phyloP scores from a whole-genome alignment of 306 rosid genomes.

The Carpinus fangiana region DNA sequence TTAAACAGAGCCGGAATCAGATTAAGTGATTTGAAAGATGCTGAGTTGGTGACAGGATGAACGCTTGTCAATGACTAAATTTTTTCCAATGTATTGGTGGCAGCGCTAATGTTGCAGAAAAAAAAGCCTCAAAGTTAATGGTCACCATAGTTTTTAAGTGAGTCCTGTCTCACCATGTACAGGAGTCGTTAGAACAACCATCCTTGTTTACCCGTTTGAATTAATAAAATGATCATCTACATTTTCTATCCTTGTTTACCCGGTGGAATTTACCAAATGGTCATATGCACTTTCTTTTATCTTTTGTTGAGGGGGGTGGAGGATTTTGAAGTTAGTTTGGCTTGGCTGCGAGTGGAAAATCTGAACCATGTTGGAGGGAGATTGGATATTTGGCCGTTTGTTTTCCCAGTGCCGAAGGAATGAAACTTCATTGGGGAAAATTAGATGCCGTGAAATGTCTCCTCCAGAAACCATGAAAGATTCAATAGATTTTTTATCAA shows the following conservation, averaged over 20 bases:
- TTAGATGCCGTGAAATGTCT: neutral
- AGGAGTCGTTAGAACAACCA: neutral
- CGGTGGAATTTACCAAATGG: neutral
- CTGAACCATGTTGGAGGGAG: neutral
- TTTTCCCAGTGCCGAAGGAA: neutral
- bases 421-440: neutral
- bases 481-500: neutral
- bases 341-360: neutral
- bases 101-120: neutral
- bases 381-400: neutral
- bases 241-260: neutral
- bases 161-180: neutral
- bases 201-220: neutral
- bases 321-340: slow-evolving; percentile 11
- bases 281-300: neutral
- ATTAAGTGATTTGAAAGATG: slow-evolving; percentile 13
- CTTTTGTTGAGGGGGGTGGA: neutral
- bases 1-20: slow-evolving; percentile 13
- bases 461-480: neutral
- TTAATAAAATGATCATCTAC: neutral
- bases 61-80: slow-evolving; percentile 9
- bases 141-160: neutral
- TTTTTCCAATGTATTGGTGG: neutral
- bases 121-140: neutral
- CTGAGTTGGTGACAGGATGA: slow-evolving; percentile 9